phyloP scores from a whole-genome alignment of 306 rosid genomes.

The Sophora flavescens region DNA sequence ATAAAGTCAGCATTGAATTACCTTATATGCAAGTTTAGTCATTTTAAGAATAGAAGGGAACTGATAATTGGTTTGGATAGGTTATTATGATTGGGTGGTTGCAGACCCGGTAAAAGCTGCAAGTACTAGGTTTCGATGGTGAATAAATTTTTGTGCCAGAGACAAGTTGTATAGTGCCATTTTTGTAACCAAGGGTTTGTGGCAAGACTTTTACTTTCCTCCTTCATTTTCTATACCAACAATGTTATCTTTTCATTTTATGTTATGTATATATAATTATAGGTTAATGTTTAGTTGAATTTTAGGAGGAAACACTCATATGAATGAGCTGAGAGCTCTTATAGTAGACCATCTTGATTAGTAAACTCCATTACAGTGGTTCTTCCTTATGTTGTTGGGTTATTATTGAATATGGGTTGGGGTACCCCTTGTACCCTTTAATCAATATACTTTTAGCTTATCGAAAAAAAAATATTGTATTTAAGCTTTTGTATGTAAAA shows the following conservation, averaged over 20 bases:
- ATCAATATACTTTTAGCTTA: no score
- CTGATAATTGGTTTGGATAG: slow-evolving; percentile 23
- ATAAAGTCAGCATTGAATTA: slow-evolving; percentile 34
- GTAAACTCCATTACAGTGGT: no score
- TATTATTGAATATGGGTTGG: no score
- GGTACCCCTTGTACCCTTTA: no score
- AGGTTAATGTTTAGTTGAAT: background rate
- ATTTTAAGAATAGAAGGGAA: slow-evolving; percentile 46
- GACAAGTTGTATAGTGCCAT: slow-evolving; percentile 44
- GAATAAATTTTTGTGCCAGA: slow-evolving; percentile 39
- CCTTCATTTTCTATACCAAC: slow-evolving; percentile 11
- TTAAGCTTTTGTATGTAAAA: no score
- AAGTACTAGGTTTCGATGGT: slow-evolving; percentile 46
- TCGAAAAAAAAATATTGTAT: no score
- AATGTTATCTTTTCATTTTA: slow-evolving; percentile 27
- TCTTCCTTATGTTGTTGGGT: no score
- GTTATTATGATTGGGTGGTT: no score
- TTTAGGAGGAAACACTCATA: background rate
- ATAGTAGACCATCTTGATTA: no score
- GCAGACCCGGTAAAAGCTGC: slow-evolving; percentile 50
- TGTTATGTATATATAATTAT: slow-evolving; percentile 28
- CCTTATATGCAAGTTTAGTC: slow-evolving; percentile 34
- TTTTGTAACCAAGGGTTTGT: slow-evolving; percentile 39
- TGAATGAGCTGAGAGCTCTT: no score
- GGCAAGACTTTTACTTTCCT: slow-evolving; percentile 8